Evolutionary conservation across 768 basidiomycete genomes (phyloP).

Genomic region (Fomitopsis serialis): DNA sequence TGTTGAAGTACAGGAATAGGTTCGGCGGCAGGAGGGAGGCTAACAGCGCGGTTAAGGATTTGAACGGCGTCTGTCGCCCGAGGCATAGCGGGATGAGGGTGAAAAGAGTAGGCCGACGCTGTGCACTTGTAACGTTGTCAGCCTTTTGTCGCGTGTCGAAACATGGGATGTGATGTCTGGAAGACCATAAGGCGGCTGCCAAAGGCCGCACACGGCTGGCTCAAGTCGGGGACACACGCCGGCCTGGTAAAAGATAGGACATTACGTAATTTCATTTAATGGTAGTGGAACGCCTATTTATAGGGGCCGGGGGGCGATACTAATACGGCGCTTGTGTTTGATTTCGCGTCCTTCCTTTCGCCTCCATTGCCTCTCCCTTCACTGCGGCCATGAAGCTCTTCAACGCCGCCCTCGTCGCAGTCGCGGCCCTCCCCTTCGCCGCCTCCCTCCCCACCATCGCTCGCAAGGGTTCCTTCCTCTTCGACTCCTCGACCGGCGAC

Average conservation of each 20-base stretch:
- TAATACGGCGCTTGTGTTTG: not conserved
- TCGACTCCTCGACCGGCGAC: not conserved
- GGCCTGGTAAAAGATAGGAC: no score
- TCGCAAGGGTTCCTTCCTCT: not conserved
- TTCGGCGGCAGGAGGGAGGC: no score
- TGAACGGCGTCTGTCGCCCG: no score
- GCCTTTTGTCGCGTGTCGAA: not conserved
- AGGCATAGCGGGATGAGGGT: no score
- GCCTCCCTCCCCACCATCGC: not conserved
- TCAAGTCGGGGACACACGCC: no score
- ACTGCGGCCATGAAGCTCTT: not conserved
- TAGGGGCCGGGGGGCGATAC: not conserved
- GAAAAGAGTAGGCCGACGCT: no score
- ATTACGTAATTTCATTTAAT: not conserved
- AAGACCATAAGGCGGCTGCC: no score
- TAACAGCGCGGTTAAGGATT: not conserved
- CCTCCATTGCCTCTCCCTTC: not conserved
- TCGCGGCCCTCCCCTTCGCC: not conserved
- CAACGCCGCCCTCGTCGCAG: not conserved
- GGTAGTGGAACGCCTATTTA: not conserved
- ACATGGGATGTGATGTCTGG: not conserved
- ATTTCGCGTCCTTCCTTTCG: not conserved
- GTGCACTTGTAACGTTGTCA: not conserved
- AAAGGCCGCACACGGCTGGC: no score
- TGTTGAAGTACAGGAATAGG: slow-evolving; percentile 11